phyloP scores from a whole-genome alignment of 257 asterid genomes.

The Fraxinus pennsylvanica region DNA sequence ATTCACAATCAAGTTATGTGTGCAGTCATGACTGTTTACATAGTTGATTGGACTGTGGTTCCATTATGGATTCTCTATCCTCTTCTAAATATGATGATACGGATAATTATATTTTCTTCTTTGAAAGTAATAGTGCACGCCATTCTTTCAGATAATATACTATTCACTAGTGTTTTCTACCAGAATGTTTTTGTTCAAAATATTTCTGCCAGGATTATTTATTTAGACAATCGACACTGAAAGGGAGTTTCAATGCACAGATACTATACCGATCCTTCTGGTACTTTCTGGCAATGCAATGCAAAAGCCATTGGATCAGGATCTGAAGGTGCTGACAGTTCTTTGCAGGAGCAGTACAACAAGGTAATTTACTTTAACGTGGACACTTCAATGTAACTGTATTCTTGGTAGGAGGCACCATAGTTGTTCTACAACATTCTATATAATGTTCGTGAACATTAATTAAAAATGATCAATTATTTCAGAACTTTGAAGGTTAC shows the following conservation, averaged over 20 bases:
- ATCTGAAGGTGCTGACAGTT: constrained; percentile 98
- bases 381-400: background rate
- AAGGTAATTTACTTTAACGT: constrained; percentile 41
- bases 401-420: background rate
- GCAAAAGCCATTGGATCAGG: constrained; percentile 98
- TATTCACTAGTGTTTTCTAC: background rate
- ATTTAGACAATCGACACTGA: constrained; percentile 12
- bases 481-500: background rate
- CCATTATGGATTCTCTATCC: background rate
- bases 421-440: background rate
- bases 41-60: background rate
- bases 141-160: background rate
- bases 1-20: background rate
- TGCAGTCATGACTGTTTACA: background rate
- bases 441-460: background rate
- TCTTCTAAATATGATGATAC: background rate
- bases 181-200: background rate
- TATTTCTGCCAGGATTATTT: background rate
- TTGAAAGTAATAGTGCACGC: background rate
- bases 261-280: constrained; percentile 87
- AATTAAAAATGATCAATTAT: background rate
- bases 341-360: constrained; percentile 92
- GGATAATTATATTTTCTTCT: background rate
- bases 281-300: constrained; percentile 96
- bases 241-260: constrained; percentile 37